Conservation (phyloP, 176 grass and related monocot species). For the Carex kokanica region DNA sequence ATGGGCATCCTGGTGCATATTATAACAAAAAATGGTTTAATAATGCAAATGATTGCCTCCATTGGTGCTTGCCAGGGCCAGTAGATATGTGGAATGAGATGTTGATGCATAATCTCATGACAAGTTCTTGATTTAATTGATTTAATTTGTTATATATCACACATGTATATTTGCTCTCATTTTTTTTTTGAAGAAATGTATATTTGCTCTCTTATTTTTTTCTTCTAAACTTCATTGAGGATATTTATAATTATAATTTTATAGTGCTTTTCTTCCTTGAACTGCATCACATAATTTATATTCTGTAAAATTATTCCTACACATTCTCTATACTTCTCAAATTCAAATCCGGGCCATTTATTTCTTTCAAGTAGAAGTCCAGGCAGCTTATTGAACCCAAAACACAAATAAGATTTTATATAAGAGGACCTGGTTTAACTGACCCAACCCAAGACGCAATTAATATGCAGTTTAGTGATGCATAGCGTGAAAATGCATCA, state of each 20-base stretch:
- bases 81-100: slow-evolving; percentile 80
- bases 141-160: slow-evolving; percentile 15
- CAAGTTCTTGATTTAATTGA: slow-evolving; percentile 22
- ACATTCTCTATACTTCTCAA: background rate
- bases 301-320: background rate
- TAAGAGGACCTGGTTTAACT: too few relatives aligned
- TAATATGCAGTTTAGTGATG: too few relatives aligned
- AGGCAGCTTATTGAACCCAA: background rate
- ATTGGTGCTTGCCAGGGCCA: slow-evolving; percentile 74
- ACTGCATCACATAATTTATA: background rate
- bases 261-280: background rate
- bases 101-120: slow-evolving; percentile 32
- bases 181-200: background rate
- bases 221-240: background rate
- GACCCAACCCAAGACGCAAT: too few relatives aligned
- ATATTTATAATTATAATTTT: background rate
- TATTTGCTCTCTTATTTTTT: background rate
- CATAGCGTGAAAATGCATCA: too few relatives aligned
- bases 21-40: slow-evolving; percentile 43
- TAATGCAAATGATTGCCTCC: slow-evolving; percentile 68
- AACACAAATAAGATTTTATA: background rate
- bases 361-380: too few relatives aligned
- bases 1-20: slow-evolving; percentile 59
- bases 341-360: background rate
- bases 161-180: background rate